Base-by-base conservation (phyloP, 805 yeast genomes). In the Yamadazyma sp. region DNA sequence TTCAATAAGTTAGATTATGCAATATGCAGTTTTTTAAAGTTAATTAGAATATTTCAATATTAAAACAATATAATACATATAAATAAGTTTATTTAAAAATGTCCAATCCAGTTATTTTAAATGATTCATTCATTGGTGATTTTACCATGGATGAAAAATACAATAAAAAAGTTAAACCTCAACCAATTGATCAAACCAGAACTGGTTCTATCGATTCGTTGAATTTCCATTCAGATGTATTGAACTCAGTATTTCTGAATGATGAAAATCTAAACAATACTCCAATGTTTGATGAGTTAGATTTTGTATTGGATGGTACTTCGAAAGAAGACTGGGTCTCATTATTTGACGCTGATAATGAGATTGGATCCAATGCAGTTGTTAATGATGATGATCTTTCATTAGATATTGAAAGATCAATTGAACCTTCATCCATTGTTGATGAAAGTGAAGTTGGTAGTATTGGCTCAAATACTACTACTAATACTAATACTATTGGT, bases 221-320 rank as follows among this genome's bases (percentile, higher is more conserved):
- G 41, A 70, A 73, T 44, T 63, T 80, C 49, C 78, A 75, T 49
- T 59, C 75, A 10, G 65, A 71, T 32, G 70, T 75, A 20, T 52
- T 76, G 46, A 75, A 74, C 33, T 72, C 79, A 10, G 75, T 75
- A 23, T 75, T 76, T 47, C 55, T 64, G 52, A 69, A 62, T 41
- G 65, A 58, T 33, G 40, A 53, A 51, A 35, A 35, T 16, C 24
- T 33, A 18, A 75, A 71, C 45, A 53, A 58, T 33, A 66, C 79
- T 48, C 81, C 85, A 38, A 74, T 80, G 75, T 80, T 80, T 48
- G 82, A 77, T 49, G 77, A 77, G 36, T 50, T 58, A 40, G 75
- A 66, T 43, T 64, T 63, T 36, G 58, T 64, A 35, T 52, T 65
- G 35, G 70, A 65, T 38, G 69, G 69, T 35, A 49, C 55, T 31